phyloP scores from a whole-genome alignment of 495 filamentous ascomycete species.

The Astrothelium subdiscretum region DNA sequence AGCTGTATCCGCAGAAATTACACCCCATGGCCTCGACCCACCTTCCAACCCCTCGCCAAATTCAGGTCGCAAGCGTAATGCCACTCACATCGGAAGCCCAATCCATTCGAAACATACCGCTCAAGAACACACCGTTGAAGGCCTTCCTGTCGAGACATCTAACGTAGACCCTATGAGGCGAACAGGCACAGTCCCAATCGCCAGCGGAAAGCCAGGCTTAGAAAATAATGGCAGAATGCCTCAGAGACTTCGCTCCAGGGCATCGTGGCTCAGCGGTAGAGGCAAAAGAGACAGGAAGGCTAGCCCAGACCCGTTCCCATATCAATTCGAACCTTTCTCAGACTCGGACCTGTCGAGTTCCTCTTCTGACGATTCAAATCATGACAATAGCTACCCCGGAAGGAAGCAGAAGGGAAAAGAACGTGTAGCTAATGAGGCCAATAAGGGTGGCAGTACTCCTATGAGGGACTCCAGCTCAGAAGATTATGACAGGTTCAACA shows the following conservation, averaged over 20 bases:
- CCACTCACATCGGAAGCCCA: not conserved
- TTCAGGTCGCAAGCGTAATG: not conserved
- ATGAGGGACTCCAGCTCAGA: slow-evolving; percentile 2
- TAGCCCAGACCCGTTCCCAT: slow-evolving; percentile 6
- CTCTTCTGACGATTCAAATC: slow-evolving; percentile 3
- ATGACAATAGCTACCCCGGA: not conserved
- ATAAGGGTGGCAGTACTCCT: not conserved
- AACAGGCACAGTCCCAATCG: not conserved
- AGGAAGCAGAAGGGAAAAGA: not conserved
- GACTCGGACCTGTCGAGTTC: slow-evolving; percentile 7
- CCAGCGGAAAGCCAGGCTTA: not conserved
- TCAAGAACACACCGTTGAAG: not conserved
- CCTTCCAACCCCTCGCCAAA: not conserved
- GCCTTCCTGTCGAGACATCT: not conserved
- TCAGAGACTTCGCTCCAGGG: not conserved
- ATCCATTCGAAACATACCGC: not conserved
- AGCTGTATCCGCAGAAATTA: not conserved
- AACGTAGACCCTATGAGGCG: not conserved
- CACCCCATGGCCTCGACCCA: not conserved
- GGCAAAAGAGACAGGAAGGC: not conserved
- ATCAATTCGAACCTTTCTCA: slow-evolving; percentile 12
- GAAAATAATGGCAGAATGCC: not conserved
- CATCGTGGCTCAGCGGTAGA: not conserved
- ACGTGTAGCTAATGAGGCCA: not conserved
- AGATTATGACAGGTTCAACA: slow-evolving; percentile 31